phyloP scores from a whole-genome alignment of 257 asterid genomes.

The Solanum habrochaites region DNA sequence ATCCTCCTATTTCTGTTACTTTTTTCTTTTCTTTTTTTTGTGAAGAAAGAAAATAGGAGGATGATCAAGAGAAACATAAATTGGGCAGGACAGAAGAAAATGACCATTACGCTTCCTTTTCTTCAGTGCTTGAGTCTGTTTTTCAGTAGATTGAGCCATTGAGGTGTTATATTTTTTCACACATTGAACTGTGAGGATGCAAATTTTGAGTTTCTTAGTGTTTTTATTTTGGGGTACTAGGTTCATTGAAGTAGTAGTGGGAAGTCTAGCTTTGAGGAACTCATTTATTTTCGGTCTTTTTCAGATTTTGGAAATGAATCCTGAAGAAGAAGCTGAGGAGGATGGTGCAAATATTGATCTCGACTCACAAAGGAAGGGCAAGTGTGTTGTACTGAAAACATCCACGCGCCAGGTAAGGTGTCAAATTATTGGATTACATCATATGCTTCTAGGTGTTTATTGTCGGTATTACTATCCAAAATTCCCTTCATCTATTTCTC shows the following conservation, averaged over 20 bases:
- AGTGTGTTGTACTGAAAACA: conserved; percentile 92
- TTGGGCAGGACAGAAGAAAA: not conserved
- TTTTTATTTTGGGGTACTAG: not conserved
- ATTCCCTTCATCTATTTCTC: not conserved
- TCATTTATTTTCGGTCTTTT: not conserved
- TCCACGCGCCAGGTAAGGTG: conserved; percentile 83
- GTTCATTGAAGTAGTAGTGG: not conserved
- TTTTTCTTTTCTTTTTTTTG: not conserved
- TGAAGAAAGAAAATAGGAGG: not conserved
- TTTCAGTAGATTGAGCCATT: not conserved
- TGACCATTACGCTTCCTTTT: not conserved
- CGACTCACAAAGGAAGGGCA: conserved; percentile 97
- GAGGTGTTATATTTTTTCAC: not conserved
- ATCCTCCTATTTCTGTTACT: not conserved
- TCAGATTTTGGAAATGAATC: conserved; percentile 96
- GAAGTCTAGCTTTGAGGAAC: not conserved
- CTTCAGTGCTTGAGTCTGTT: not conserved
- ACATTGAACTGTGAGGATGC: not conserved
- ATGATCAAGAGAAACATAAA: not conserved
- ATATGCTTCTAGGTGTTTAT: not conserved
- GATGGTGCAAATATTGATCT: conserved; percentile 98
- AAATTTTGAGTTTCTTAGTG: not conserved
- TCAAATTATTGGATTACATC: not conserved
- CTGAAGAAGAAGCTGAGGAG: conserved; percentile 98
- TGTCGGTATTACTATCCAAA: not conserved